Conservation (phyloP, 768 basidiomycete genomes). For the Trametes sanguinea region DNA sequence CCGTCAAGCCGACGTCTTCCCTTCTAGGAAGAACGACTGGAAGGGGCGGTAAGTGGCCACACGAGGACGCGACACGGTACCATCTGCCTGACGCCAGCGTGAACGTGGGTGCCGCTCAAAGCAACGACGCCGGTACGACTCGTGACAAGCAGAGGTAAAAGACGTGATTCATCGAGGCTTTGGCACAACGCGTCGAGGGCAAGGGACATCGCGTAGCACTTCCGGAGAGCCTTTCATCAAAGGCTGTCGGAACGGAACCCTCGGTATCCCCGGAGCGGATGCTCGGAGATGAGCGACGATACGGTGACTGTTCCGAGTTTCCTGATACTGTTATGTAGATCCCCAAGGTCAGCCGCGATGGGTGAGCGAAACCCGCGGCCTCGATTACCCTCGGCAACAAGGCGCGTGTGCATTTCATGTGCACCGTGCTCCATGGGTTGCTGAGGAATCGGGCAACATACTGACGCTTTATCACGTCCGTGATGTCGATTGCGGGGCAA, state of each 20-base stretch:
- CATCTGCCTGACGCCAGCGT: constrained; percentile 3
- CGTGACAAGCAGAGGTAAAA: background rate
- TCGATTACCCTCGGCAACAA: too few species aligned
- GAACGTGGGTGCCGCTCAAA: constrained; percentile 9
- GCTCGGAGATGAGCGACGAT: constrained; percentile 12
- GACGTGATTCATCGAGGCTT: background rate
- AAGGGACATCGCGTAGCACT: constrained; percentile 4
- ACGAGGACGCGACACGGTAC: background rate
- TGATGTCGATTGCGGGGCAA: too few species aligned
- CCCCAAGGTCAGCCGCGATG: background rate
- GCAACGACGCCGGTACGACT: background rate
- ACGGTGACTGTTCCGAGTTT: background rate
- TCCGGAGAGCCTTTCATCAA: background rate
- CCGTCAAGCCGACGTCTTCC: constrained; percentile 7
- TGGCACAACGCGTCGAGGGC: constrained; percentile 6
- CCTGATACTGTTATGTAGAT: background rate
- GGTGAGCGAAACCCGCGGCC: background rate
- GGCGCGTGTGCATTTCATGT: too few species aligned
- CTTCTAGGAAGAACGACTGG: constrained; percentile 5
- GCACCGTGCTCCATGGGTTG: too few species aligned
- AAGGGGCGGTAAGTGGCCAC: too few species aligned
- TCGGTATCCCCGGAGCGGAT: constrained; percentile 16
- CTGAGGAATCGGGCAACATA: too few species aligned
- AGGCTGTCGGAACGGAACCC: constrained; percentile 17
- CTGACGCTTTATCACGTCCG: too few species aligned